A percentile compares a stretch with the other conserved stretches of the same genome.
These are phyloP conservation scores for Galeopsis tetrahit DNA, from an alignment of 257 asterid species.

Conservation along the genomic window DNA sequence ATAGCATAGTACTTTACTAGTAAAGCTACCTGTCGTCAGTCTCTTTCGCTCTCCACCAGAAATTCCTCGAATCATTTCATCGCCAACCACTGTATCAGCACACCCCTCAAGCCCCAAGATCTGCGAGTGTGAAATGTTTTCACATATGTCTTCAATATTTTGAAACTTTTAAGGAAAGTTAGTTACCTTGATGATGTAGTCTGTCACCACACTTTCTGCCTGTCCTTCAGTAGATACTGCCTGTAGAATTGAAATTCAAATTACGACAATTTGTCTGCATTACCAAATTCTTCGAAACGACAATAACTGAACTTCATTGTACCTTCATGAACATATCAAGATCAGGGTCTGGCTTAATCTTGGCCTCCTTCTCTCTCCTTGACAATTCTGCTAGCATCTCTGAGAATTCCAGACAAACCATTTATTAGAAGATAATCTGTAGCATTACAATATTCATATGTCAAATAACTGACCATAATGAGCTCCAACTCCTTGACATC, in stretches of 20 bases:
- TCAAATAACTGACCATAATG: slow-evolving; percentile 69
- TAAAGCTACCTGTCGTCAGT: slow-evolving; percentile 71
- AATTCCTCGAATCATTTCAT: slow-evolving; percentile 84
- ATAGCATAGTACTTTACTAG: no score
- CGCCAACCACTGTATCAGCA: slow-evolving; percentile 91
- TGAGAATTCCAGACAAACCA: slow-evolving; percentile 36
- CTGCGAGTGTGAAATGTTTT: slow-evolving; percentile 39
- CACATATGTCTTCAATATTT: neutral
- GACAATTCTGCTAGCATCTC: slow-evolving; percentile 79
- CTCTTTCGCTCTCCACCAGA: slow-evolving; percentile 93
- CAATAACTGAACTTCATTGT: neutral
- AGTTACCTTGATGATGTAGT: slow-evolving; percentile 80
- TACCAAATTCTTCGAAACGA: neutral
- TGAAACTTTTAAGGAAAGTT: neutral
- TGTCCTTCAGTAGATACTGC: slow-evolving; percentile 85
- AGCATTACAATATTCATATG: neutral
- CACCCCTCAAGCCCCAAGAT: slow-evolving; percentile 84
- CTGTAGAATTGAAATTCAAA: slow-evolving; percentile 37
- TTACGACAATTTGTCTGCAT: neutral
- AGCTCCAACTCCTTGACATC: slow-evolving; percentile 93
- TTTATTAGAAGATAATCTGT: slow-evolving; percentile 1
- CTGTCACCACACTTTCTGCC: slow-evolving; percentile 74
- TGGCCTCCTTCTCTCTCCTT: slow-evolving; percentile 85
- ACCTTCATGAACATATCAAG: slow-evolving; percentile 93
- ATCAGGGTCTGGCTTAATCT: slow-evolving; percentile 86